Evolutionary conservation across 768 basidiomycete genomes (phyloP), one percentile per base, ranked within the genome.

Genomic region (Chalciporus pseudorubinellus): DNA sequence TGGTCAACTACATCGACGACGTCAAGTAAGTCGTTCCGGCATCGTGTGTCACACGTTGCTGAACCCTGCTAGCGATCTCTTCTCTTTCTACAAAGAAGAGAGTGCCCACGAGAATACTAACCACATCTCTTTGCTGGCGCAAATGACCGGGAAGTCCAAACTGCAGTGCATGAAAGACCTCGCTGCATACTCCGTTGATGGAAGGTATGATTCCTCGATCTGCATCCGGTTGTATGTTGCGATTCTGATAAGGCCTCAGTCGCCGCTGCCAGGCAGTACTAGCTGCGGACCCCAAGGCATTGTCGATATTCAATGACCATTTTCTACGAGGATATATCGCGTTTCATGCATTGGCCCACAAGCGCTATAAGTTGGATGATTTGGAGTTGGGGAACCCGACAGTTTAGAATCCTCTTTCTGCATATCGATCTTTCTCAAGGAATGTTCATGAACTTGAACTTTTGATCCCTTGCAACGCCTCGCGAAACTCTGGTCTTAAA

Each of bases 111-210:
- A 39, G 11, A 29, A 51, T 19, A 45, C 50, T 0, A 51, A 39
- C 21, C 50, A 39, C 20, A 31, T 51, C 21, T 45, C 50, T 9
- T 22, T 51, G 8, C 50, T 45, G 9, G 43, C 50, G 11, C 50
- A 45, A 18, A 12, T 45, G 36, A 9, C 43, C 20, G 50, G 50
- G 26, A 51, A 51, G 43, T 11, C 43, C 18, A 51, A 51, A 13
- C 20, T 51, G 8, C 42, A 51, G 29, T 51, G 50, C 33, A 51
- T 51, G 50, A 51, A 51, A 22, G 50, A 51, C 20, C 43, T 51
- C 3, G 50, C 50, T 20, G 24, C 31, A 9, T 44, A 26, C 13
- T 51, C 42, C 16, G 50, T 39, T 6, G 36, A 50, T n/a, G 43
- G 36, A 28, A 45, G 42, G 50, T 50, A 44, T 10, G 26, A 7